Percentiles rank a stretch among this genome's conserved stretches.
These are phyloP conservation scores for Arthrinium phaeospermum DNA, from an alignment of 2,329 filamentous ascomycete species.

Conservation along the genomic window DNA sequence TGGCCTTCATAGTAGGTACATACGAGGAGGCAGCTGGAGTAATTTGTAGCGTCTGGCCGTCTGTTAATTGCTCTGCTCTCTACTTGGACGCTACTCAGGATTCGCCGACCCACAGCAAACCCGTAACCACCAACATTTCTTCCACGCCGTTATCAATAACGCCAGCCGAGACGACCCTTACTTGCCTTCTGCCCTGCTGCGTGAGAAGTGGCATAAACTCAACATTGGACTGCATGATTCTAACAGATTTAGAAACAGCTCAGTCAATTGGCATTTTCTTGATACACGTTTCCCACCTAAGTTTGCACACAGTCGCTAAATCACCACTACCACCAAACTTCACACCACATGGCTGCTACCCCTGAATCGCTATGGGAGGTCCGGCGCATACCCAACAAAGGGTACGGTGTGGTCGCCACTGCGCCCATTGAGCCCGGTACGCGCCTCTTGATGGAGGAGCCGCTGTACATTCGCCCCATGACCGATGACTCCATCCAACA, in stretches of 20 bases:
- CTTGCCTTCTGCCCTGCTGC: neutral
- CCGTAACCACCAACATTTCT: neutral
- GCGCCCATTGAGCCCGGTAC: neutral
- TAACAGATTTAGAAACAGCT: neutral
- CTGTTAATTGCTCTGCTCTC: neutral
- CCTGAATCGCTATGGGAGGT: conserved; percentile 10
- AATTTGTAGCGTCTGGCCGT: neutral
- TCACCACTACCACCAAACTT: neutral
- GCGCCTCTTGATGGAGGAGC: conserved; percentile 2
- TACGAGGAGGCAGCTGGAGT: neutral
- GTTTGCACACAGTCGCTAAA: neutral
- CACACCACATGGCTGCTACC: neutral
- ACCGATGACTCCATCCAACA: neutral
- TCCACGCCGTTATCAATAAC: neutral
- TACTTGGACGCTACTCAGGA: neutral
- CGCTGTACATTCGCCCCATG: conserved; percentile 15
- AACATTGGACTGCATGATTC: neutral
- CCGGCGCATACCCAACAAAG: conserved; percentile 13
- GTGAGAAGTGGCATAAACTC: neutral
- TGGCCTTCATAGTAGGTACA: neutral
- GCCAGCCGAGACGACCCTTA: neutral
- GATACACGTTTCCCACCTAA: no score
- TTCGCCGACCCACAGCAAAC: neutral
- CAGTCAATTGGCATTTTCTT: neutral
- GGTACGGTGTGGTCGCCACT: conserved; percentile 12